Evolutionary conservation across 2,329 filamentous ascomycete genomes (phyloP), one percentile per base, ranked within the genome.

Genomic region (Neonectria hederae): DNA sequence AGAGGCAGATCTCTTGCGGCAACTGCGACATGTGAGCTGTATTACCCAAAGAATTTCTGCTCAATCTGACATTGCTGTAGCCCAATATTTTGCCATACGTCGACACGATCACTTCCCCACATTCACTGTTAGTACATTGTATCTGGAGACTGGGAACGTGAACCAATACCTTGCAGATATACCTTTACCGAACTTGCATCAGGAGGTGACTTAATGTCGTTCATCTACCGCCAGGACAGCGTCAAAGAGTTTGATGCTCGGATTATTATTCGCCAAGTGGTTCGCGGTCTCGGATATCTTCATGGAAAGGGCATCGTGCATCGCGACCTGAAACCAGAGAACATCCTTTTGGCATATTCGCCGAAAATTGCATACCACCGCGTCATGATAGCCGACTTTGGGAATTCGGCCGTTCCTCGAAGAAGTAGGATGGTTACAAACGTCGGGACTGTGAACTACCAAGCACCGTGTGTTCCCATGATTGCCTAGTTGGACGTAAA

Each of bases 181-280:
- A 83, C 84, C 0, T 87, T 89, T 62, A 86, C 83, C 1, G 85
- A 89, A 54, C 78, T 89, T 38, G 87, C 87, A 0, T 80, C 83
- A 5, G 83, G 87, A 0, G 85, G 85, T 0, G 85, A 87, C 65
- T 73, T 87, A 3, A 83, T 82, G 74, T 86, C 85, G 0, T 82
- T 85, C 19, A 71, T 84, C 10, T 67, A 77, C 48, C 77, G 78
- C 22, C 77, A 79, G 42, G 74, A 73, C 4, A 48, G 42, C 0
- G 71, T 84, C 26, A 68, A 72, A 1, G 83, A 85, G 62, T 71
- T 80, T 19, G 80, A 83, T n/a, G 74, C 79, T 10, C 69, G 80
- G 74, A 72, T 82, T 66, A 81, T 87, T 22, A 70, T 85, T 9
- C 76, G 80, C 4, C 85, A 87, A 68, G 74, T 87, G 3, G 72